phyloP scores from a whole-genome alignment of 805 yeast genomes.

The Candida argentea region DNA sequence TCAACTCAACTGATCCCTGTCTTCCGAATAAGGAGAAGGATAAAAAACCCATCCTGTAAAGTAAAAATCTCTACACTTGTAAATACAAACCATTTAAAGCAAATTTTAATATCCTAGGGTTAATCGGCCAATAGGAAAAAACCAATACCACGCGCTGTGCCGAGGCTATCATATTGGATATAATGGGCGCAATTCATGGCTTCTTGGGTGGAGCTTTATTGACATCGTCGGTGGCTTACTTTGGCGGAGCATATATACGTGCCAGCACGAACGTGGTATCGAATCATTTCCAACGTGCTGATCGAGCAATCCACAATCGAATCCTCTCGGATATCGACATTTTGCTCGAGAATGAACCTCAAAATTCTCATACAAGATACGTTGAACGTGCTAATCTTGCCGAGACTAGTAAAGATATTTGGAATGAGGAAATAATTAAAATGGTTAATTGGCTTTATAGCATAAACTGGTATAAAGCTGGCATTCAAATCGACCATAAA shows the following conservation, averaged over 20 bases:
- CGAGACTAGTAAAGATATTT: slow-evolving; percentile 65
- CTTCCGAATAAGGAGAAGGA: no score
- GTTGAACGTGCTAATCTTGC: slow-evolving; percentile 28
- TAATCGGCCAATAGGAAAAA: background rate
- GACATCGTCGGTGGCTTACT: slow-evolving; percentile 52
- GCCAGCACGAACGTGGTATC: slow-evolving; percentile 38
- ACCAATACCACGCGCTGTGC: background rate
- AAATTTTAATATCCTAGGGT: background rate
- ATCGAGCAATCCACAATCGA: slow-evolving; percentile 41
- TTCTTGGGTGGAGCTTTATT: slow-evolving; percentile 45
- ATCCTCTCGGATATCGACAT: slow-evolving; percentile 40
- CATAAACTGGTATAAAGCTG: slow-evolving; percentile 37
- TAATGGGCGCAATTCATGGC: slow-evolving; percentile 37
- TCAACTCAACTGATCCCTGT: no score
- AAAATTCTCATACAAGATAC: slow-evolving; percentile 16
- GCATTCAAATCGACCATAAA: slow-evolving; percentile 24
- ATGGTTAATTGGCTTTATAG: slow-evolving; percentile 56
- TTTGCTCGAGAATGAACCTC: slow-evolving; percentile 32
- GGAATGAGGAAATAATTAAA: slow-evolving; percentile 65
- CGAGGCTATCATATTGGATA: slow-evolving; percentile 5
- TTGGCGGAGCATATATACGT: slow-evolving; percentile 48
- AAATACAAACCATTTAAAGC: no score
- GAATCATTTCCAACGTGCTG: slow-evolving; percentile 36
- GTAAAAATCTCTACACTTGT: no score
- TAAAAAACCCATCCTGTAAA: no score